Evolutionary conservation across 2,329 filamentous ascomycete genomes (phyloP).

Genomic region (Colletotrichum caudatum): DNA sequence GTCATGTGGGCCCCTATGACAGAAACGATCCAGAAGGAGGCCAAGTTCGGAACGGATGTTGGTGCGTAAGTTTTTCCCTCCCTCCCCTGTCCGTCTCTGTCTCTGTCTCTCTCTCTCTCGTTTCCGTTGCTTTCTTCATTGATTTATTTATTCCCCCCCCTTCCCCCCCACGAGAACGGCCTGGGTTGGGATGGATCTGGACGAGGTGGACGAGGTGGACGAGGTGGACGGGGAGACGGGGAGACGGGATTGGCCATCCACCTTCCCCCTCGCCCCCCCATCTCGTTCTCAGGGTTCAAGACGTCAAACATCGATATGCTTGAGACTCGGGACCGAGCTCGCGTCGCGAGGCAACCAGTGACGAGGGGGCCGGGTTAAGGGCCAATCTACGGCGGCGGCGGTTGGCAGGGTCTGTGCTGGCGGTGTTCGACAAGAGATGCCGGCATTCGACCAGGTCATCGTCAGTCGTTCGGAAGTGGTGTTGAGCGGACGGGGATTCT

Average conservation of each 20-base stretch:
- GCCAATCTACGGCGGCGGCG: not conserved
- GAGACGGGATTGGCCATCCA: not conserved
- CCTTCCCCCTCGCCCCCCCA: not conserved
- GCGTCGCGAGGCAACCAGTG: constrained; percentile 23
- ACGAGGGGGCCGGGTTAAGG: not conserved
- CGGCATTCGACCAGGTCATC: not conserved
- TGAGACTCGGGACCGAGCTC: constrained; percentile 18
- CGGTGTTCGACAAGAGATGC: not conserved
- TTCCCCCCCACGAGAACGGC: not conserved
- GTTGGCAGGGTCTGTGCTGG: constrained; percentile 5
- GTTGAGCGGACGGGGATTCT: not conserved
- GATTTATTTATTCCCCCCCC: not conserved
- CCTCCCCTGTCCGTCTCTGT: not conserved
- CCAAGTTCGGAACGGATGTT: not conserved
- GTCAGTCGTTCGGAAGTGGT: not conserved
- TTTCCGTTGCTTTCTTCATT: not conserved
- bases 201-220: not conserved
- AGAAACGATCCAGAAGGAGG: not conserved
- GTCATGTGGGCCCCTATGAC: not conserved
- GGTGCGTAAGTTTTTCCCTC: not conserved
- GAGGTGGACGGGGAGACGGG: not conserved
- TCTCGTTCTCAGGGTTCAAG: constrained; percentile 17
- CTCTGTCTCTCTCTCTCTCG: not conserved
- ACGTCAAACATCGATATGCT: constrained; percentile 24
- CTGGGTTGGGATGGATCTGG: not conserved